Conservation (phyloP, 208 protist species). For the Sergeia podlipaevii region DNA sequence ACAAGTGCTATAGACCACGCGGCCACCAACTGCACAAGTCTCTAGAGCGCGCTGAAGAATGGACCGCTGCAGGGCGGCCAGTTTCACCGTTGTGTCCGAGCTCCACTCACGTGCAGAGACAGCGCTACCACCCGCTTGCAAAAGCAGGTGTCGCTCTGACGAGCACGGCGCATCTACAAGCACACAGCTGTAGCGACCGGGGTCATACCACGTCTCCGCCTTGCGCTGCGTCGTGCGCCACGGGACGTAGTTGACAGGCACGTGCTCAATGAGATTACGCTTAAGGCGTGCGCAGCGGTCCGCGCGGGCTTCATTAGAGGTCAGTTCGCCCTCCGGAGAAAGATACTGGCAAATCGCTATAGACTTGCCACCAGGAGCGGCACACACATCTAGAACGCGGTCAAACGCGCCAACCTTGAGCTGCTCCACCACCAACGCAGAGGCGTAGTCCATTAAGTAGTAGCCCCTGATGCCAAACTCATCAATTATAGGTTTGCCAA, state of each 20-base stretch:
- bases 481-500: conserved; percentile 44
- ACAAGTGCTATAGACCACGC: conserved; percentile 92
- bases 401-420: conserved; percentile 67
- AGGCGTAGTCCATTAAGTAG: conserved; percentile 82
- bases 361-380: conserved; percentile 72
- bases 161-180: conserved; percentile 92
- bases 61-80: conserved; percentile 47
- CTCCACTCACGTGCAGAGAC: conserved; percentile 49
- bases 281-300: conserved; percentile 68
- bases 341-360: conserved; percentile 79
- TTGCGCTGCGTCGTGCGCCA: conserved; percentile 64
- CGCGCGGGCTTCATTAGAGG: conserved; percentile 54
- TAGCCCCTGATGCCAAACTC: conserved; percentile 68
- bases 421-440: conserved; percentile 66
- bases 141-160: conserved; percentile 89
- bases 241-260: conserved; percentile 61
- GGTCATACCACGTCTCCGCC: conserved; percentile 63
- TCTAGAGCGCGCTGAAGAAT: conserved; percentile 78
- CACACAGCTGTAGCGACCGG: conserved; percentile 65
- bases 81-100: conserved; percentile 22
- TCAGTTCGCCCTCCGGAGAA: conserved; percentile 52
- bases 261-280: conserved; percentile 62
- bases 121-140: conserved; percentile 35
- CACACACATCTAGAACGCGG: conserved; percentile 82
- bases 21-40: conserved; percentile 62